phyloP scores from a whole-genome alignment of 2,329 filamentous ascomycete genomes.

The Colletotrichum sp. region DNA sequence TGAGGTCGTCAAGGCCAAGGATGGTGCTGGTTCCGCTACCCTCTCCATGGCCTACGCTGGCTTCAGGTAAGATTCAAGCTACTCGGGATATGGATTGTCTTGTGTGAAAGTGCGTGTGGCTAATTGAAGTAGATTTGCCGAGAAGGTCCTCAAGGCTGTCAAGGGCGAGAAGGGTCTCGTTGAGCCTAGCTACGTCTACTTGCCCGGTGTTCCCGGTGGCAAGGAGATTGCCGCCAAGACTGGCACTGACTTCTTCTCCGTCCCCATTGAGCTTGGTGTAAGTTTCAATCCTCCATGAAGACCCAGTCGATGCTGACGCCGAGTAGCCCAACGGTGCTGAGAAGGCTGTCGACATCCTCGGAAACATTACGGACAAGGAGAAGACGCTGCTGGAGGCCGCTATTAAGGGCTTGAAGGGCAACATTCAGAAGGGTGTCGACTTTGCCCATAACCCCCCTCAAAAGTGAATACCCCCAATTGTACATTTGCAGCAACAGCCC shows the following conservation, averaged over 20 bases:
- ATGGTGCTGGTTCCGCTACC: conserved; percentile 87
- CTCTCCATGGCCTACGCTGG: conserved; percentile 96
- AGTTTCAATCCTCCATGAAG: conserved; percentile 40
- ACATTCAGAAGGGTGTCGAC: conserved; percentile 91
- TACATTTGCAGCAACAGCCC: conserved; percentile 10
- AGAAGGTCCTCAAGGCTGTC: conserved; percentile 87
- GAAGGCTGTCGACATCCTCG: conserved; percentile 83
- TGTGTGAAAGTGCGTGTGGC: conserved; percentile 23
- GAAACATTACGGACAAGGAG: conserved; percentile 81
- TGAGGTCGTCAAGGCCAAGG: conserved; percentile 94
- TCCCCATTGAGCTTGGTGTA: conserved; percentile 94
- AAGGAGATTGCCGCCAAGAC: conserved; percentile 84
- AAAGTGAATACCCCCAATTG: conserved; percentile 69
- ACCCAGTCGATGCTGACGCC: conserved; percentile 27
- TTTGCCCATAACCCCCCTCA: conserved; percentile 88
- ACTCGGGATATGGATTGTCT: not conserved
- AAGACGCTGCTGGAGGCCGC: conserved; percentile 81
- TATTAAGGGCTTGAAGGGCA: conserved; percentile 82
- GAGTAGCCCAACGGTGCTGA: conserved; percentile 79
- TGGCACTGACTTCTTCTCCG: conserved; percentile 93
- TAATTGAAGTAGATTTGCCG: conserved; percentile 72
- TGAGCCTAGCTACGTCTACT: conserved; percentile 95
- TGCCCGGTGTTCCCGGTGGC: conserved; percentile 86
- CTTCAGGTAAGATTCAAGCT: conserved; percentile 68
- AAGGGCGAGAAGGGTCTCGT: conserved; percentile 92